These are phyloP conservation scores for Durotheca rogersii DNA, from an alignment of 495 filamentous ascomycete genomes.

Conservation along the genomic window DNA sequence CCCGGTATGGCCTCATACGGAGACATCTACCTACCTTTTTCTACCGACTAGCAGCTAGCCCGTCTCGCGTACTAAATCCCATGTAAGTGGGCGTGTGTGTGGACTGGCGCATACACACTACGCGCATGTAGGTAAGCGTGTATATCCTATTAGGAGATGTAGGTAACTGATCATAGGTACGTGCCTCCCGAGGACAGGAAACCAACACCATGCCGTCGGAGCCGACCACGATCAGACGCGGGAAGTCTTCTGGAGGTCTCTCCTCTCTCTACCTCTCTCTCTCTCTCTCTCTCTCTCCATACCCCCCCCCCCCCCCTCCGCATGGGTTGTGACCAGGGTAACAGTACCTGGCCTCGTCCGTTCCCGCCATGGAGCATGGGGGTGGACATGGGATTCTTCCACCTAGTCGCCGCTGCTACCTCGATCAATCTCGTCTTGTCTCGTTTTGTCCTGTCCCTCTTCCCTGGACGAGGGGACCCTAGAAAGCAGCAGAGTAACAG, in stretches of 20 bases:
- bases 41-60: constrained; percentile 15
- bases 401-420: constrained; percentile 3
- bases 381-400: too few relatives aligned
- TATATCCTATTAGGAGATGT: too few relatives aligned
- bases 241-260: constrained; percentile 2
- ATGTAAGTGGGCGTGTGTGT: too few relatives aligned
- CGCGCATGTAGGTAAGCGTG: too few relatives aligned
- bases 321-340: constrained; percentile 23
- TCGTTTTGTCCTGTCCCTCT: background rate
- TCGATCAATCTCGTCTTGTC: background rate
- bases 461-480: background rate
- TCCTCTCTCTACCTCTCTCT: too few relatives aligned
- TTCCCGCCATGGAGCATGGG: constrained; percentile 10
- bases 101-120: too few relatives aligned
- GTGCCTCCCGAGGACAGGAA: constrained; percentile 20
- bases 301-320: too few relatives aligned
- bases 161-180: constrained; percentile 11
- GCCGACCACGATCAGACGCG: constrained; percentile 20
- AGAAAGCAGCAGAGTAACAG: background rate
- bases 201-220: constrained; percentile 31
- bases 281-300: too few relatives aligned
- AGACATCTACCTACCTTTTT: background rate
- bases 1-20: background rate
- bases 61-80: constrained; percentile 16
- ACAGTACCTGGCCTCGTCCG: constrained; percentile 14